A percentile compares a stretch with the other conserved stretches of the same genome.
These are phyloP conservation scores for Mucor ambiguus DNA, from an alignment of 371 early-diverging fungal genomes.

Conservation along the genomic window DNA sequence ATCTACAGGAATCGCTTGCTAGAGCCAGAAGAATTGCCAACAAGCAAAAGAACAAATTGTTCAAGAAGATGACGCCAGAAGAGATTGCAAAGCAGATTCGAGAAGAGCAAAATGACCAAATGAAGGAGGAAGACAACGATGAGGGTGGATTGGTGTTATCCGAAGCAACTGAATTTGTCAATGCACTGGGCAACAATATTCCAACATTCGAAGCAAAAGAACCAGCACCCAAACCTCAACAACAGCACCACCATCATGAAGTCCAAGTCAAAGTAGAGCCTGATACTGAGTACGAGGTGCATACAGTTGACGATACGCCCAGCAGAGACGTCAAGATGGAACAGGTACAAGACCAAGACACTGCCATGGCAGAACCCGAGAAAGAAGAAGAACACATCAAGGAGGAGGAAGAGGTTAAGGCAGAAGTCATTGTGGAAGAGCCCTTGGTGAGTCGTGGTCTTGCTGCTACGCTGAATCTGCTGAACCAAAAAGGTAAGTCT, in stretches of 20 bases:
- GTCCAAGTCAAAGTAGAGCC: conserved; percentile 6
- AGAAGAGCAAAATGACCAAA: conserved; percentile 26
- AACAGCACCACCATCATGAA: not conserved
- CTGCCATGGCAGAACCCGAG: conserved; percentile 5
- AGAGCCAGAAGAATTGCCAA: conserved; percentile 70
- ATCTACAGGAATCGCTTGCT: conserved; percentile 83
- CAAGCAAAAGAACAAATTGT: conserved; percentile 46
- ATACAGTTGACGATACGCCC: conserved; percentile 10
- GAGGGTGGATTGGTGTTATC: conserved; percentile 56
- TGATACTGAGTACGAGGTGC: conserved; percentile 5
- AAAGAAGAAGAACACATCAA: not conserved
- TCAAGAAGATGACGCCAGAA: conserved; percentile 59
- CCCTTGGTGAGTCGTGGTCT: conserved; percentile 83
- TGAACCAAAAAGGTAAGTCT: conserved; percentile 71
- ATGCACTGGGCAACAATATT: conserved; percentile 47
- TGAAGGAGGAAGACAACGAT: conserved; percentile 37
- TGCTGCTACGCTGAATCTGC: conserved; percentile 79
- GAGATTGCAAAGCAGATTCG: conserved; percentile 55
- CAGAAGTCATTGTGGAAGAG: conserved; percentile 68
- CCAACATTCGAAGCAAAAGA: conserved; percentile 37
- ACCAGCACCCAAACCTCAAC: not conserved
- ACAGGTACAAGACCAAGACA: not conserved
- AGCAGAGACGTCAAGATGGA: conserved; percentile 15
- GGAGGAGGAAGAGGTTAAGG: conserved; percentile 20
- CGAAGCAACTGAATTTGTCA: conserved; percentile 75